Base-by-base conservation (phyloP, 1,139 yeast species). In the Sugiyamaella grinbergsii region DNA sequence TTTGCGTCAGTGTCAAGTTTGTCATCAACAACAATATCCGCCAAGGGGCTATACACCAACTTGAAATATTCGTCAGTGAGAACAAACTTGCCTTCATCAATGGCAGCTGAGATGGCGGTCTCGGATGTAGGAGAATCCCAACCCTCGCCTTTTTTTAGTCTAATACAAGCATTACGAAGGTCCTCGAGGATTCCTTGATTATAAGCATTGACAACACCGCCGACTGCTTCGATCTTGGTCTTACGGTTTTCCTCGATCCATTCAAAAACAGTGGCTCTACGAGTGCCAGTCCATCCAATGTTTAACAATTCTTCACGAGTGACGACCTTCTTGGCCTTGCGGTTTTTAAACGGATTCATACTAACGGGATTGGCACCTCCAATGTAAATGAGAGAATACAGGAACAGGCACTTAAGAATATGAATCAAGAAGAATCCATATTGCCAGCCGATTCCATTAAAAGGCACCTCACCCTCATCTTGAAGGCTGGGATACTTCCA, bases 281-380 rank as follows among this genome's bases (percentile, higher is more conserved):
- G 85, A 20, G 94, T 78, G 48, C 96, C 95, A 19, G 96, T 89
- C 98, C 98, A 93, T 42, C 98, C 98, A 60, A 90, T 73, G 8
- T 71, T 70, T 42, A 82, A 64, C 60, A 93, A 77, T 58, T 77
- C 76, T 19, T 86, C 89, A 18, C 64, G 58, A 45, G 79, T 71
- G 51, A 81, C 69, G 23, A 72, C 72, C 54, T 65, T 31, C 43
- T 60, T 58, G 24, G 60, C 63, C 2, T 57, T 11, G 7, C 56
- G 52, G 46, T 54, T 55, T 43, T 50, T 56, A 48, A 70, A 49
- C 31, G 81, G 80, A 64, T 78, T 79, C 59, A 80, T 64, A 5
- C 81, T 71, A 48, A 74, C 68, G 32, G 98, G 98, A 71, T 91
- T 91, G 70, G 85, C 78, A 48, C 83, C 70, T 15, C 98, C 98